Percentiles rank a stretch among this genome's conserved stretches.
phyloP scores from a whole-genome alignment of 2,329 filamentous ascomycete genomes.

The Calonectria leucothoes region DNA sequence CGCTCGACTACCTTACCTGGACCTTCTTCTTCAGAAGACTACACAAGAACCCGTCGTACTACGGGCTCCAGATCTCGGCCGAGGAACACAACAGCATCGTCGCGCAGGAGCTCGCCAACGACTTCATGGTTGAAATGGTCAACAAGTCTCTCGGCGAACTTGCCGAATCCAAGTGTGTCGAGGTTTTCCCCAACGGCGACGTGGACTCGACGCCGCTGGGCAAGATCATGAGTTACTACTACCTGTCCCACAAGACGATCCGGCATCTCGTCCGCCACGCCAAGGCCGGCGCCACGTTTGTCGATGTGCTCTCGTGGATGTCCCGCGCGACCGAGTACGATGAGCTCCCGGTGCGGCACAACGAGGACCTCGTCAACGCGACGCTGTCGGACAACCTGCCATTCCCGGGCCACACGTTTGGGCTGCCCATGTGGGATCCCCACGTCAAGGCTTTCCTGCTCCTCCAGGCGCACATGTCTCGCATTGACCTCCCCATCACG shows the following conservation, averaged over 20 bases:
- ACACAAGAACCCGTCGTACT: conserved; percentile 99
- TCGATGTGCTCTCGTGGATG: conserved; percentile 92
- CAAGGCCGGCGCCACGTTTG: conserved; percentile 80
- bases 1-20: conserved; percentile 97
- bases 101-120: conserved; percentile 89
- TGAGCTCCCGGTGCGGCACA: conserved; percentile 96
- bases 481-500: conserved; percentile 90
- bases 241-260: conserved; percentile 94
- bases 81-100: conserved; percentile 91
- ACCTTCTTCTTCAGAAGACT: conserved; percentile 98
- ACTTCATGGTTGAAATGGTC: conserved; percentile 94
- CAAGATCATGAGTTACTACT: conserved; percentile 99
- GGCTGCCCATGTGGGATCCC: conserved; percentile 96
- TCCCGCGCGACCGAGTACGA: conserved; percentile 94
- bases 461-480: conserved; percentile 93
- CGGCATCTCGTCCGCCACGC: conserved; percentile 83
- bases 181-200: conserved; percentile 86
- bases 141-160: conserved; percentile 87
- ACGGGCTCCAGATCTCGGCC: conserved; percentile 91
- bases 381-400: conserved; percentile 88
- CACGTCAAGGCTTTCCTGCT: conserved; percentile 97
- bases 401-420: conserved; percentile 67
- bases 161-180: conserved; percentile 84
- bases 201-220: conserved; percentile 91
- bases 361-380: conserved; percentile 96